Percentiles rank a stretch among this genome's conserved stretches.
These are phyloP conservation scores for Xylaria sp. DNA, from an alignment of 2,329 filamentous ascomycete genomes.

Conservation along the genomic window DNA sequence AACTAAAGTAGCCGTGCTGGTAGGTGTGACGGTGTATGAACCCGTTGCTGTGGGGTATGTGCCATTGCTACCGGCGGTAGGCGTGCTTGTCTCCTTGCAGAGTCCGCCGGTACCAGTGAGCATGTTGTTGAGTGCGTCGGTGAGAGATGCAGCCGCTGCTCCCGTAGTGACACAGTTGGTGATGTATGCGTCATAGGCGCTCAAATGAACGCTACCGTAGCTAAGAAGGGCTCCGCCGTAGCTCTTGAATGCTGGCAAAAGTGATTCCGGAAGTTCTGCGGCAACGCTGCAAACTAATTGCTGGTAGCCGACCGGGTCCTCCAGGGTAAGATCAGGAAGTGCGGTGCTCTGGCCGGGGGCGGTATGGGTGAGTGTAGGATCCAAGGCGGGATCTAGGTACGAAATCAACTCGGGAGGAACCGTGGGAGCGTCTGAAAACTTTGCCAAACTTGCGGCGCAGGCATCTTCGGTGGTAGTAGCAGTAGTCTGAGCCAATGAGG, in stretches of 20 bases:
- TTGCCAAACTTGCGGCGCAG: background rate
- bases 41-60: conserved; percentile 18
- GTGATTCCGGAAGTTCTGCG: conserved; percentile 10
- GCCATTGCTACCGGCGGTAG: conserved; percentile 12
- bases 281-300: conserved; percentile 16
- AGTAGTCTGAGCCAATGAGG: conserved; percentile 15
- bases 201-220: conserved; percentile 7
- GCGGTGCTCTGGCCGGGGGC: conserved; percentile 19
- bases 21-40: conserved; percentile 5
- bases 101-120: conserved; percentile 6
- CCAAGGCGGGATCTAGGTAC: background rate
- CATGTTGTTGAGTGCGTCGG: conserved; percentile 11
- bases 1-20: background rate
- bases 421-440: conserved; percentile 10
- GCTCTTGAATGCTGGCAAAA: conserved; percentile 15
- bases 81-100: background rate
- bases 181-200: conserved; percentile 23
- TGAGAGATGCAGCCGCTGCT: conserved; percentile 21
- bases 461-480: background rate
- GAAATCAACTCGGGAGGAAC: background rate
- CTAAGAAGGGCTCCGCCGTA: conserved; percentile 13
- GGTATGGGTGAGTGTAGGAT: background rate
- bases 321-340: conserved; percentile 13
- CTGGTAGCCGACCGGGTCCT: conserved; percentile 24
- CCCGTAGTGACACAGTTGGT: conserved; percentile 31